A percentile compares a stretch with the other conserved stretches of the same genome.
Evolutionary conservation across 1,284 basidiomycete genomes (phyloP).

Genomic region (Coniferiporia weirii): DNA sequence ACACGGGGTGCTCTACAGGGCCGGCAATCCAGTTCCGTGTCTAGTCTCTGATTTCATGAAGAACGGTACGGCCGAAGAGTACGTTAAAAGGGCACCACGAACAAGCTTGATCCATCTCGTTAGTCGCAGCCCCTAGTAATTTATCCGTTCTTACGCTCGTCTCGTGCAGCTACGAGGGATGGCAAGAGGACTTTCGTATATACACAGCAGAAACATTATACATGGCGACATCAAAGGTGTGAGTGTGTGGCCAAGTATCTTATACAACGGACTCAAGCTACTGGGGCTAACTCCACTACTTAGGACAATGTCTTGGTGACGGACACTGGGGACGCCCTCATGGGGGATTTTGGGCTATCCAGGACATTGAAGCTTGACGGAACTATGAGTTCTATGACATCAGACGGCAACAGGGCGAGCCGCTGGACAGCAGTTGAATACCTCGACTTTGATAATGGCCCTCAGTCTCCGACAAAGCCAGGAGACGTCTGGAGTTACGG

Average conservation of each 20-base stretch:
- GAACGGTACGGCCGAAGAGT: not conserved
- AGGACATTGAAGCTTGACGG: not conserved
- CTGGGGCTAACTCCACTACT: not conserved
- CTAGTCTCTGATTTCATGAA: slow-evolving; percentile 5
- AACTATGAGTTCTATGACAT: not conserved
- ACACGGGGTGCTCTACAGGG: not conserved
- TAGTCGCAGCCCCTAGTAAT: not conserved
- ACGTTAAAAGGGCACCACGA: not conserved
- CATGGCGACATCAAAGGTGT: slow-evolving; percentile 6
- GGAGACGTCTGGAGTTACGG: slow-evolving; percentile 16
- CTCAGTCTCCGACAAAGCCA: not conserved
- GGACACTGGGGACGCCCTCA: not conserved
- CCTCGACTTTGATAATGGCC: not conserved
- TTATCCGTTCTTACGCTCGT: not conserved
- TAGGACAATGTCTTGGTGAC: slow-evolving; percentile 4
- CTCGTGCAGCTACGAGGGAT: not conserved
- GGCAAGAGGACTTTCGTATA: not conserved
- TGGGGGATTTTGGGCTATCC: slow-evolving; percentile 1
- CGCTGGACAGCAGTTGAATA: not conserved
- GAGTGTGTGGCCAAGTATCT: not conserved
- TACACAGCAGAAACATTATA: not conserved
- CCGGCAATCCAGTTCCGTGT: not conserved
- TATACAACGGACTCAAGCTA: too few species aligned
- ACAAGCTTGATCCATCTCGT: not conserved
- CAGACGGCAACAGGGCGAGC: not conserved